Evolutionary conservation across 805 yeast species (phyloP).

Genomic region (Metschnikowia noctiluminum): DNA sequence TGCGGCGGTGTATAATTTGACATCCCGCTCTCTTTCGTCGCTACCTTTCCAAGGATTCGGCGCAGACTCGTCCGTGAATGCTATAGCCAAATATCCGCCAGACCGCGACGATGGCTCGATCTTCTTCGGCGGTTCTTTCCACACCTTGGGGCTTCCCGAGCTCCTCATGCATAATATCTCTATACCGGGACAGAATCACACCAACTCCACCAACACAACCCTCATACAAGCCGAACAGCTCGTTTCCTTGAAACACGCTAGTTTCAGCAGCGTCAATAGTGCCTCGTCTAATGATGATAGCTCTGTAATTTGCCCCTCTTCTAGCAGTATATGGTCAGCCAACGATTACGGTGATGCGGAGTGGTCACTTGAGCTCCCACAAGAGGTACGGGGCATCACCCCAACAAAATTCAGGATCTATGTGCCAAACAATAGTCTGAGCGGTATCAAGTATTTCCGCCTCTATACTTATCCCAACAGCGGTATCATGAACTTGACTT

Average conservation of each 20-base stretch:
- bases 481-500: constrained; percentile 90
- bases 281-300: constrained; percentile 25
- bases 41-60: constrained; percentile 80
- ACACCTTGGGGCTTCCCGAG: constrained; percentile 52
- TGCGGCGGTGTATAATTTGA: constrained; percentile 60
- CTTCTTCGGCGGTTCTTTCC: constrained; percentile 77
- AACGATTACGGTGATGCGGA: constrained; percentile 52
- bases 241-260: constrained; percentile 56
- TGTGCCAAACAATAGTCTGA: constrained; percentile 48
- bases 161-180: constrained; percentile 39
- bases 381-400: constrained; percentile 35
- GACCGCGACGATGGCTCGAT: constrained; percentile 42
- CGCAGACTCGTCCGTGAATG: constrained; percentile 50
- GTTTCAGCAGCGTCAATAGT: constrained; percentile 47
- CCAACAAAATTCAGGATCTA: constrained; percentile 76
- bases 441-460: constrained; percentile 62
- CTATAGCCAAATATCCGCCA: constrained; percentile 51
- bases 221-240: constrained; percentile 55
- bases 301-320: constrained; percentile 56
- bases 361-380: constrained; percentile 60
- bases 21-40: constrained; percentile 36
- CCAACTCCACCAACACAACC: constrained; percentile 37
- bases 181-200: constrained; percentile 15
- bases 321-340: constrained; percentile 52
- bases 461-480: constrained; percentile 72